A percentile compares a stretch with the other conserved stretches of the same genome.
Evolutionary conservation across 192 early-diverging fungal species (phyloP).

Genomic region (Dissophora ornata): DNA sequence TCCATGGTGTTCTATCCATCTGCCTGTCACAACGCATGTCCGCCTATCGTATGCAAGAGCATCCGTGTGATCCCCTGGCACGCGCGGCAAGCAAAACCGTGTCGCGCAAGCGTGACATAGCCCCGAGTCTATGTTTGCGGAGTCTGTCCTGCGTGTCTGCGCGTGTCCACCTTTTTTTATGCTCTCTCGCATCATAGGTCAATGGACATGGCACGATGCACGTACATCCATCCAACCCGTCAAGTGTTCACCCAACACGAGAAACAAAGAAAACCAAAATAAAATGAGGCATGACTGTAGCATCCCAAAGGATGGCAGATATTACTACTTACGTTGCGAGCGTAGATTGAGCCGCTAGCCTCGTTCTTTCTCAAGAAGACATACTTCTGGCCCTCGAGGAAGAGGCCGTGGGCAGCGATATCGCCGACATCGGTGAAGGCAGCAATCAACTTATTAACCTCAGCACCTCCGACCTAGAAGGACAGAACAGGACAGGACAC

Average conservation of each 20-base stretch:
- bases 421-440: constrained; percentile 71
- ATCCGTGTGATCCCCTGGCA: no score
- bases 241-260: not conserved
- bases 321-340: constrained; percentile 70
- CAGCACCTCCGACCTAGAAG: constrained; percentile 62
- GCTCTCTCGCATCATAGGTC: not conserved
- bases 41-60: no score
- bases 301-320: not conserved
- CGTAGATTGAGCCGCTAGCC: constrained; percentile 75
- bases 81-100: no score
- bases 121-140: not conserved
- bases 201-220: no score
- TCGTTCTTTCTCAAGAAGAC: constrained; percentile 70
- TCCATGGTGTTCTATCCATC: no score
- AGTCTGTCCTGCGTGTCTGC: not conserved
- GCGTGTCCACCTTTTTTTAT: not conserved
- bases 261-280: not conserved
- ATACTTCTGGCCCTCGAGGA: constrained; percentile 76
- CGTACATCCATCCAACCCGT: no score
- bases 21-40: no score
- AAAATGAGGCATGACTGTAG: no score
- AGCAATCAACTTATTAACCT: constrained; percentile 66
- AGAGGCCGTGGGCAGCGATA: constrained; percentile 74
- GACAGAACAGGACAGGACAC: no score
- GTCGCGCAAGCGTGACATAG: no score